These are phyloP conservation scores for Talaromyces trachyspermus DNA, from an alignment of 495 filamentous ascomycete genomes.

Conservation along the genomic window DNA sequence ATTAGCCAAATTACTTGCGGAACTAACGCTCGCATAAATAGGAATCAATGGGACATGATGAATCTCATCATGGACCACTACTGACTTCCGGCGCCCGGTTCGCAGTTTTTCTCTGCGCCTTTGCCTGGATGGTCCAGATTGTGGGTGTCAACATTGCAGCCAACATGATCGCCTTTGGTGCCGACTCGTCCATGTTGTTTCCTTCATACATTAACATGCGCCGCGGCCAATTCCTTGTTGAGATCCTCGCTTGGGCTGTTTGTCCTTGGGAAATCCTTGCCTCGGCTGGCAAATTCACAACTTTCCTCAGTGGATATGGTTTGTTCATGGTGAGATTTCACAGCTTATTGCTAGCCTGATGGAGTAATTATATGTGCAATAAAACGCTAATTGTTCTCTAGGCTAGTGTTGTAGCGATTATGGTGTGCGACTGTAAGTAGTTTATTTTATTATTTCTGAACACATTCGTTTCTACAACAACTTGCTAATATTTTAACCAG, in stretches of 20 bases:
- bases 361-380: neutral
- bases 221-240: constrained; percentile 28
- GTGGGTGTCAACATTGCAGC: constrained; percentile 27
- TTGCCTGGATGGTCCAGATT: constrained; percentile 21
- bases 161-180: constrained; percentile 29
- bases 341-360: neutral
- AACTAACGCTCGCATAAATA: neutral
- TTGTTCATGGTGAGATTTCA: constrained; percentile 25
- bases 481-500: constrained; percentile 7
- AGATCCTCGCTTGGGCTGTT: constrained; percentile 28
- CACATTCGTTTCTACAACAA: no score
- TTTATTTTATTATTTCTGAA: neutral
- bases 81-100: constrained; percentile 23
- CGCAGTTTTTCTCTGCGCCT: constrained; percentile 28
- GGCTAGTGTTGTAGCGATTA: constrained; percentile 45
- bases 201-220: constrained; percentile 29
- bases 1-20: neutral
- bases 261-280: constrained; percentile 45
- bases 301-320: constrained; percentile 40
- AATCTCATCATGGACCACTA: constrained; percentile 23
- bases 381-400: neutral
- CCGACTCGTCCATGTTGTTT: constrained; percentile 24
- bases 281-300: constrained; percentile 31
- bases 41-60: constrained; percentile 31
- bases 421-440: constrained; percentile 45